Evolutionary conservation across 495 filamentous ascomycete species (phyloP), one percentile per base, ranked within the genome.

Genomic region (Baudoinia panamericana): DNA sequence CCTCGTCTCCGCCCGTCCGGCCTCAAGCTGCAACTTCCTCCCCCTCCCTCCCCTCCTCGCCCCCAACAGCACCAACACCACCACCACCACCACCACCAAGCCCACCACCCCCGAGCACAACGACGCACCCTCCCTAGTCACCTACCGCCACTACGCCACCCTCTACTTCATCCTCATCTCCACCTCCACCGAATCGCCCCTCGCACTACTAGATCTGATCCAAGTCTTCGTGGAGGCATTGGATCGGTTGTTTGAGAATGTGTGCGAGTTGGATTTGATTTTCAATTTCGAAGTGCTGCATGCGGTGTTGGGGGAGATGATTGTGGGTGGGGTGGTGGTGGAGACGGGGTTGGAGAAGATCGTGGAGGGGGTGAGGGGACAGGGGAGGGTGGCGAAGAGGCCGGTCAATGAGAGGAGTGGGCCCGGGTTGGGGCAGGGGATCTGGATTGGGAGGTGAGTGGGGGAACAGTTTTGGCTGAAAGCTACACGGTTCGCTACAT

Each of bases 231-330:
- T 97, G 38, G 88, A 96, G 62, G 75, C 92, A 15, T 71, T 97
- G 16, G 90, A 97, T 59, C 73, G 84, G 41, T 69, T 97, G 39
- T 96, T 96, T 57, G 88, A 95, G 66, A 94, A 96, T 53, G 90
- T 97, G 18, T 97, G 90, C 67, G 90, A 97, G 62, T 65, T 97
- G 34, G 90, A 97, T 57, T 70, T 97, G 39, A 97, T 96, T 60
- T 97, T 96, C 65, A 94, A 94, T 51, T 97, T 93, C 58, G 90
- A 97, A 71, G 87, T 84, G 21, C 72, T 96, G 58, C 90, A 97
- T 64, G 82, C 90, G 4, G 74, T 80, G 18, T 66, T 97, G 17
- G 73, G 75, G 50, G 90, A 97, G 72, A 92, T 97, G 83, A 78
- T 97, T 39, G 81, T 95, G 4, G 90, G 92, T 10, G 90, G 90